Conservation (phyloP, 2,329 filamentous ascomycete species). For the Penicillium sp. region DNA sequence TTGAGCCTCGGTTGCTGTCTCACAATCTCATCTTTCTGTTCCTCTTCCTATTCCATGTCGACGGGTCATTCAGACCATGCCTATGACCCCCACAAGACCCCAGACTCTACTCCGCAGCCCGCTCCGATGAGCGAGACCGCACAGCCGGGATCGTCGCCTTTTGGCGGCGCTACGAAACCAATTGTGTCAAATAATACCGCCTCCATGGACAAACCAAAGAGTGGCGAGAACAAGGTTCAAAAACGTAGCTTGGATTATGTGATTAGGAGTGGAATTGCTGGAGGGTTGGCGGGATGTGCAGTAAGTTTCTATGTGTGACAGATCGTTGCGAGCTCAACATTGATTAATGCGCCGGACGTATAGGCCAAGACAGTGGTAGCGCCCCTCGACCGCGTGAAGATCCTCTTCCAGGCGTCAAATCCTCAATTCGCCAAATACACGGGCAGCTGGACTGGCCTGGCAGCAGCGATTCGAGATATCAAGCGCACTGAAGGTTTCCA, state of each 20-base stretch:
- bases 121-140: slow-evolving; percentile 33
- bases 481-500: slow-evolving; percentile 67
- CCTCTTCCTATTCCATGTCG: slow-evolving; percentile 24
- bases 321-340: neutral
- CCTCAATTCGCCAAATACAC: slow-evolving; percentile 92
- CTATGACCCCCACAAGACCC: slow-evolving; percentile 13
- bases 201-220: slow-evolving; percentile 12
- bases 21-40: slow-evolving; percentile 8
- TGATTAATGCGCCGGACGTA: slow-evolving; percentile 8
- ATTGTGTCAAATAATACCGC: slow-evolving; percentile 12
- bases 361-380: slow-evolving; percentile 95
- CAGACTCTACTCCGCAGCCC: slow-evolving; percentile 19
- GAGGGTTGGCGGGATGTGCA: slow-evolving; percentile 86
- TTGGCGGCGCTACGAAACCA: slow-evolving; percentile 17
- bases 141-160: slow-evolving; percentile 23
- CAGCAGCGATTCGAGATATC: slow-evolving; percentile 80
- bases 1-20: slow-evolving; percentile 19
- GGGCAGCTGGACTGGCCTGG: slow-evolving; percentile 80
- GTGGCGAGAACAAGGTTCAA: slow-evolving; percentile 43
- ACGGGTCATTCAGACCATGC: slow-evolving; percentile 30
- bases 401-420: slow-evolving; percentile 94
- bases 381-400: slow-evolving; percentile 95
- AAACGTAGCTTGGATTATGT: slow-evolving; percentile 81
- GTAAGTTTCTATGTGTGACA: slow-evolving; percentile 52
- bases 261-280: slow-evolving; percentile 77